Evolutionary conservation across 768 basidiomycete species (phyloP), one percentile per base, ranked within the genome.

Genomic region (Hericium coralloides): DNA sequence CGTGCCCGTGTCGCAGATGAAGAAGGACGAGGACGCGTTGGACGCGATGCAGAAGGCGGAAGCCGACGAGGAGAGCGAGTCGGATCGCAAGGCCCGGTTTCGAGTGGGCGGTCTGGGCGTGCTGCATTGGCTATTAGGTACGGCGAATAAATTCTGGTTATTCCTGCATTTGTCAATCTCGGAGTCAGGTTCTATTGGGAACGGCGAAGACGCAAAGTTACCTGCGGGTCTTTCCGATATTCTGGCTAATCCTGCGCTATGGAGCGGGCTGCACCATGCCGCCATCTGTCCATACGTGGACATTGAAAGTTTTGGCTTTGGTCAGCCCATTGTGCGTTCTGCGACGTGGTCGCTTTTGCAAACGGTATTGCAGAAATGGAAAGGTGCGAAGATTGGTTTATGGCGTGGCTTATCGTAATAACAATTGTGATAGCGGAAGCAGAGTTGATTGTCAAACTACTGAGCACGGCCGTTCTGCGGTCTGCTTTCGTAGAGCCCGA

Each of bases 401-500:
- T 20, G 12, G 9, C 14, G 36, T 4, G 4, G 4, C 12, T 36
- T n/a, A 26, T 45, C 9, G 22, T 52, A 17, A 45, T 45, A 12
- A 38, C 50, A n/a, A 55, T 22, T 12, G 26, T 4, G 23, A 1
- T 36, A 72, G 71, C 53, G 23, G 59, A 61, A 39, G 57, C 75
- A 25, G 57, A 63, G 41, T 55, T 65, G 0, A 54, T 79, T 17
- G 55, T 85, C 1, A 73, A 74, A 1, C 68, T 78, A 3, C 70
- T 92, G 22, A 80, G 84, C 53, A 64, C 72, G 1, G 82, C 79
- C 0, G 70, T 85, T 5, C 70, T 94, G 45, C 79, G 84, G n/a
- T 85, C 87, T 12, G 77, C 79, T 12, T 86, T 83, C 78, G 64
- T 81, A 0, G 94, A 98, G 66, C 73, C 78, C 0, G 92, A 95